These are phyloP conservation scores for Rehmannia glutinosa DNA, from an alignment of 257 asterid species.

Conservation along the genomic window DNA sequence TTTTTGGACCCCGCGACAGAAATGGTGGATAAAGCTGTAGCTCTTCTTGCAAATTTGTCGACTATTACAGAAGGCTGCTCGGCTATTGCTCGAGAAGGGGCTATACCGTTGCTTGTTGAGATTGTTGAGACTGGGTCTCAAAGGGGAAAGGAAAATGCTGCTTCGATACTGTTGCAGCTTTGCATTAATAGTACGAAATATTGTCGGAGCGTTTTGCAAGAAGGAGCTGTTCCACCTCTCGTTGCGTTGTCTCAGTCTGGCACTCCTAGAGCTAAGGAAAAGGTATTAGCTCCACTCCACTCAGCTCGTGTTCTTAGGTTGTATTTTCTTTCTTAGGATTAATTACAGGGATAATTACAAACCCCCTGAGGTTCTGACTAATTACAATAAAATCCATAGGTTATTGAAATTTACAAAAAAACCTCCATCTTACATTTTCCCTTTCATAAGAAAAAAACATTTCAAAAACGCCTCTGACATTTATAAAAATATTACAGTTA, in stretches of 20 bases:
- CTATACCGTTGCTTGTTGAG: constrained; percentile 80
- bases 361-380: too few relatives aligned
- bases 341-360: too few relatives aligned
- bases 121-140: constrained; percentile 73
- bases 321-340: too few relatives aligned
- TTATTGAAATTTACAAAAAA: too few relatives aligned
- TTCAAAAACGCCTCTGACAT: too few relatives aligned
- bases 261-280: constrained; percentile 85
- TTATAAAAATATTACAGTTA: too few relatives aligned
- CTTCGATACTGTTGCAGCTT: constrained; percentile 77
- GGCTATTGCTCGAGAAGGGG: constrained; percentile 84
- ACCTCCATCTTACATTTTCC: too few relatives aligned
- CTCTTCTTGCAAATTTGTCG: constrained; percentile 87
- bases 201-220: constrained; percentile 80
- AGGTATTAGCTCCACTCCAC: too few relatives aligned
- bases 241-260: constrained; percentile 91
- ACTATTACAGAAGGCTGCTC: constrained; percentile 75
- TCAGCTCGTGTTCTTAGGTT: too few relatives aligned
- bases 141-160: constrained; percentile 94
- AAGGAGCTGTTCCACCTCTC: constrained; percentile 98
- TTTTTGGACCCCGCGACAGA: constrained; percentile 60
- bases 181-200: constrained; percentile 63
- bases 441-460: too few relatives aligned
- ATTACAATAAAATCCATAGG: too few relatives aligned
- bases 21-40: constrained; percentile 92